These are phyloP conservation scores for Gryganskiella cystojenkinii DNA, from an alignment of 192 early-diverging fungal genomes.

Conservation along the genomic window DNA sequence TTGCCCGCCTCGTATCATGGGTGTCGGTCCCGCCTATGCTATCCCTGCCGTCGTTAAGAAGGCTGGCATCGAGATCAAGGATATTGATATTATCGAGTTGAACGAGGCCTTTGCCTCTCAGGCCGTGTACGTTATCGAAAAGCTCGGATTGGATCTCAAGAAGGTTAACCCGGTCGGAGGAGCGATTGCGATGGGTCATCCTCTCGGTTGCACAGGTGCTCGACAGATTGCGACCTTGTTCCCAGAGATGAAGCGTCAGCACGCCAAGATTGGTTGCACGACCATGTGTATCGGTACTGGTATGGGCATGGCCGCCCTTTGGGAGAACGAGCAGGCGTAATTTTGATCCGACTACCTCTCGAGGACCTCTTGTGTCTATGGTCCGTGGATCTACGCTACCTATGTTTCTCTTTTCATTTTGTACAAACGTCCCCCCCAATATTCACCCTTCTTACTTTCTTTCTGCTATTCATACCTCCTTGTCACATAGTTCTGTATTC, in stretches of 20 bases:
- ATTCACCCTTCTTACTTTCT: too few relatives aligned
- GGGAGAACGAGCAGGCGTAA: too few relatives aligned
- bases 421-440: too few relatives aligned
- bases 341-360: too few relatives aligned
- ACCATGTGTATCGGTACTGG: slow-evolving; percentile 57
- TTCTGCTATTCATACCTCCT: too few relatives aligned
- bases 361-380: too few relatives aligned
- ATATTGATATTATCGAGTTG: slow-evolving; percentile 91
- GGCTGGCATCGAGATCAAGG: slow-evolving; percentile 77
- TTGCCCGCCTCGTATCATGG: slow-evolving; percentile 95
- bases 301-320: slow-evolving; percentile 39
- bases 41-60: slow-evolving; percentile 89
- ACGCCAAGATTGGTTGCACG: slow-evolving; percentile 42
- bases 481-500: too few relatives aligned
- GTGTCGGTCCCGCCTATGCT: slow-evolving; percentile 94
- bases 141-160: slow-evolving; percentile 82
- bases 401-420: too few relatives aligned
- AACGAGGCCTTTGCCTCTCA: slow-evolving; percentile 99
- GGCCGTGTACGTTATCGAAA: slow-evolving; percentile 91
- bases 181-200: slow-evolving; percentile 42
- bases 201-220: slow-evolving; percentile 91
- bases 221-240: slow-evolving; percentile 95
- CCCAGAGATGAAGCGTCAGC: slow-evolving; percentile 72
- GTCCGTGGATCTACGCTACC: too few relatives aligned
- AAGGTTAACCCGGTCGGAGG: slow-evolving; percentile 91